These are phyloP conservation scores for Umbelopsis ramanniana DNA, from an alignment of 192 early-diverging fungal species.

Conservation along the genomic window DNA sequence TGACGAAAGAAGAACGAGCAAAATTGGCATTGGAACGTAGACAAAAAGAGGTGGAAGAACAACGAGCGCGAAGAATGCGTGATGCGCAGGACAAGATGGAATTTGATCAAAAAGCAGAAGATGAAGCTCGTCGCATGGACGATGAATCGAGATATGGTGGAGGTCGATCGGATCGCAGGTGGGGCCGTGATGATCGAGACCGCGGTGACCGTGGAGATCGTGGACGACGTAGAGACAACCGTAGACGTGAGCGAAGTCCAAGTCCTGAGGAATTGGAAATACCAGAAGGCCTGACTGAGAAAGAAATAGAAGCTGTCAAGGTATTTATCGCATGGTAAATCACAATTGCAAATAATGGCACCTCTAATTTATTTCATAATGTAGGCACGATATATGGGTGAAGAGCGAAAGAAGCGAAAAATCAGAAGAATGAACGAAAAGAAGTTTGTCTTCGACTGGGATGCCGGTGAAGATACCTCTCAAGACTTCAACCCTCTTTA, in stretches of 20 bases:
- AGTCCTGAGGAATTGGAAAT: constrained; percentile 6
- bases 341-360: background rate
- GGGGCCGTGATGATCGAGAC: constrained; percentile 34
- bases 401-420: constrained; percentile 74
- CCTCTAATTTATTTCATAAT: background rate
- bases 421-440: constrained; percentile 87
- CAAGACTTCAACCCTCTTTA: constrained; percentile 92
- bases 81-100: constrained; percentile 60
- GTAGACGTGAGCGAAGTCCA: constrained; percentile 16
- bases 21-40: constrained; percentile 82
- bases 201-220: constrained; percentile 14
- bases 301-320: constrained; percentile 46
- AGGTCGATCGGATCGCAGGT: constrained; percentile 29
- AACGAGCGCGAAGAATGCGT: constrained; percentile 62
- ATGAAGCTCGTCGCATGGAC: constrained; percentile 40
- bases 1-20: constrained; percentile 92
- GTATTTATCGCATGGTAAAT: constrained; percentile 15
- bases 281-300: constrained; percentile 35
- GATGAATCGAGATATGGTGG: constrained; percentile 38
- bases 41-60: constrained; percentile 80
- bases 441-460: constrained; percentile 99
- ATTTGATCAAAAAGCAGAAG: constrained; percentile 57
- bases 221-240: constrained; percentile 27
- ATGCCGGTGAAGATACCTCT: constrained; percentile 93
- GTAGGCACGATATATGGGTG: constrained; percentile 84